A percentile compares a stretch with the other conserved stretches of the same genome.
These are phyloP conservation scores for Melaleuca alternifolia DNA, from an alignment of 345 rosid genomes.

Conservation along the genomic window DNA sequence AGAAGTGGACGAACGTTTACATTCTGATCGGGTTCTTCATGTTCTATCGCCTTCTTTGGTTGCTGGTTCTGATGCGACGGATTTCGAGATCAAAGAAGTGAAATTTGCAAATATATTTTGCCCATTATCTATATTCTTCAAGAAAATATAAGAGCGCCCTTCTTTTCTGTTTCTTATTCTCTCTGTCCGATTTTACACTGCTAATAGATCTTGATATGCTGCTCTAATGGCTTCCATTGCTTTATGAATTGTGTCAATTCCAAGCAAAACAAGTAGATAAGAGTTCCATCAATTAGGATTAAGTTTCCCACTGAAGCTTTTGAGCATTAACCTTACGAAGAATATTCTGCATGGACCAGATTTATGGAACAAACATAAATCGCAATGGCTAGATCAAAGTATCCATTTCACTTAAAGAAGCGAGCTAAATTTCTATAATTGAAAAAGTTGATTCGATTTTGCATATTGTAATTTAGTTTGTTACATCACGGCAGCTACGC, in stretches of 20 bases:
- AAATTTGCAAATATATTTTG: background rate
- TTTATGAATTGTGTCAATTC: background rate
- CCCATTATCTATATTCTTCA: background rate
- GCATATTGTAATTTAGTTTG: background rate
- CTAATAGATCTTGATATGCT: background rate
- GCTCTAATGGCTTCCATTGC: background rate
- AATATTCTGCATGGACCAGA: background rate
- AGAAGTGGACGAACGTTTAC: conserved; percentile 67
- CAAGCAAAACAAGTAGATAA: background rate
- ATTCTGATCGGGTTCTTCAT: conserved; percentile 75
- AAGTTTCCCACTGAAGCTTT: background rate
- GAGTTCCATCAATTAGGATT: background rate
- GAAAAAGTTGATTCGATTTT: background rate
- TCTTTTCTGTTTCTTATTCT: background rate
- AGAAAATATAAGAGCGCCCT: background rate
- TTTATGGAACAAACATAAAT: background rate
- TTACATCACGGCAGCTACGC: background rate
- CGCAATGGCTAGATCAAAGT: background rate
- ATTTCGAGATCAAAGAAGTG: conserved; percentile 65
- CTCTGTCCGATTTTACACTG: background rate
- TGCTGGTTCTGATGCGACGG: conserved; percentile 60
- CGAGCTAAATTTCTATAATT: background rate
- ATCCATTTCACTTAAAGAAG: background rate
- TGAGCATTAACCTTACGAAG: background rate
- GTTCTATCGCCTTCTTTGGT: conserved; percentile 70